phyloP scores from a whole-genome alignment of 2,329 filamentous ascomycete species.

The Paraconiothyrium sp. region DNA sequence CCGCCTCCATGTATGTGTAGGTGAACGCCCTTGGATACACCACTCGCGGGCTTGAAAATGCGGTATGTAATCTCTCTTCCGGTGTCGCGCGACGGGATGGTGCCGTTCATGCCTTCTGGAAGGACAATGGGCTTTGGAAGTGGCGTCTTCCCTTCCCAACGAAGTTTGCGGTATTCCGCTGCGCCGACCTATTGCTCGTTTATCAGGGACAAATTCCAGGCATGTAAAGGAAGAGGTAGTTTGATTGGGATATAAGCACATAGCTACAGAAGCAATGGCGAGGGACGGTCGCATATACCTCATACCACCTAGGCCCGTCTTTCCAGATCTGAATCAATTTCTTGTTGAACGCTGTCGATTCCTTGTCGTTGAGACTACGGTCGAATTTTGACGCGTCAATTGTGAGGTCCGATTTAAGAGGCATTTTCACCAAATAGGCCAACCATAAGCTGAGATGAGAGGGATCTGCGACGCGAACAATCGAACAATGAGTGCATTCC shows the following conservation, averaged over 20 bases:
- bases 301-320: slow-evolving; percentile 61
- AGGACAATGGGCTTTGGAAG: slow-evolving; percentile 60
- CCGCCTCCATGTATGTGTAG: slow-evolving; percentile 66
- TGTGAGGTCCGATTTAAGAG: slow-evolving; percentile 51
- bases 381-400: slow-evolving; percentile 57
- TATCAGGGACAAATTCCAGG: neutral
- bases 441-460: neutral
- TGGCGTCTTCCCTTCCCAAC: slow-evolving; percentile 62
- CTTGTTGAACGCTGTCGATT: slow-evolving; percentile 58
- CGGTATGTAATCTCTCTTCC: slow-evolving; percentile 63
- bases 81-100: slow-evolving; percentile 62
- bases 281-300: slow-evolving; percentile 47
- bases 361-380: slow-evolving; percentile 49
- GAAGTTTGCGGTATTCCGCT: slow-evolving; percentile 63
- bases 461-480: neutral
- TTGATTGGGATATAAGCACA: too few relatives aligned
- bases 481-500: too few relatives aligned
- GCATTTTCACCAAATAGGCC: slow-evolving; percentile 29
- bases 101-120: slow-evolving; percentile 57
- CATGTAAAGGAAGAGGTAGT: neutral
- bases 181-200: slow-evolving; percentile 57
- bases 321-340: slow-evolving; percentile 54
- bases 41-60: slow-evolving; percentile 61
- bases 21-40: slow-evolving; percentile 57
- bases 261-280: too few relatives aligned